A percentile compares a stretch with the other conserved stretches of the same genome.
phyloP scores from a whole-genome alignment of 768 basidiomycete genomes.

The Amanita brunnescens region DNA sequence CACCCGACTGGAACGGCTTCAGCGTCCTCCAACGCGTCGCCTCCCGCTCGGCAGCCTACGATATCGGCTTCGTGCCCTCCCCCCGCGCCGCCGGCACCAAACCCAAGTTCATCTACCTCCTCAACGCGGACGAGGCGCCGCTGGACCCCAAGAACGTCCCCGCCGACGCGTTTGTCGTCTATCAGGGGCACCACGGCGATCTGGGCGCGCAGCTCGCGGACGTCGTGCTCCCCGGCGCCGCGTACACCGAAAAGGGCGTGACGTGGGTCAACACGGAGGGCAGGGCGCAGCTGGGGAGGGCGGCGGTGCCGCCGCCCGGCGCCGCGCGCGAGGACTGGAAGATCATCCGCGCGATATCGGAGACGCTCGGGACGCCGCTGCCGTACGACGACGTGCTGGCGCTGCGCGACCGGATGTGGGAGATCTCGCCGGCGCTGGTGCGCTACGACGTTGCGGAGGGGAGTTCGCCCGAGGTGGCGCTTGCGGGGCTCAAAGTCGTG shows the following conservation, averaged over 20 bases:
- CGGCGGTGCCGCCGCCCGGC: conserved; percentile 92
- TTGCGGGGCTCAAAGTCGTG: conserved; percentile 59
- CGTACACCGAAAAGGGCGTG: conserved; percentile 83
- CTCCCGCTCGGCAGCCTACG: conserved; percentile 90
- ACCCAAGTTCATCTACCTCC: conserved; percentile 94
- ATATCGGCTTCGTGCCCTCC: conserved; percentile 88
- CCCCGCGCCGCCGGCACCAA: conserved; percentile 62
- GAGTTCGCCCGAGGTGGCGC: conserved; percentile 64
- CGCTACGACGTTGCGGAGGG: conserved; percentile 77
- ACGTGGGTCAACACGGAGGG: conserved; percentile 99
- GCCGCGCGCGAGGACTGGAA: conserved; percentile 97
- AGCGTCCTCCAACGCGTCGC: conserved; percentile 90
- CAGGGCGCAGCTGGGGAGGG: conserved; percentile 79
- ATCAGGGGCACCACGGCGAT: conserved; percentile 98
- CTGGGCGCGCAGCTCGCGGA: conserved; percentile 96
- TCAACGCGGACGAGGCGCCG: conserved; percentile 95
- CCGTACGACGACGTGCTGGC: conserved; percentile 85
- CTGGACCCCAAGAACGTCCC: conserved; percentile 86
- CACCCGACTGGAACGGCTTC: conserved; percentile 94
- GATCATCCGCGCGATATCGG: conserved; percentile 87
- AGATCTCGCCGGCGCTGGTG: conserved; percentile 84
- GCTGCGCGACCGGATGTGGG: conserved; percentile 93
- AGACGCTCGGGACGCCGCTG: conserved; percentile 69
- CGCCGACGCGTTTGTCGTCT: conserved; percentile 90
- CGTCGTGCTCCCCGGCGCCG: conserved; percentile 87